Conservation (phyloP, 495 filamentous ascomycete species). For the Penicillium ucsense region DNA sequence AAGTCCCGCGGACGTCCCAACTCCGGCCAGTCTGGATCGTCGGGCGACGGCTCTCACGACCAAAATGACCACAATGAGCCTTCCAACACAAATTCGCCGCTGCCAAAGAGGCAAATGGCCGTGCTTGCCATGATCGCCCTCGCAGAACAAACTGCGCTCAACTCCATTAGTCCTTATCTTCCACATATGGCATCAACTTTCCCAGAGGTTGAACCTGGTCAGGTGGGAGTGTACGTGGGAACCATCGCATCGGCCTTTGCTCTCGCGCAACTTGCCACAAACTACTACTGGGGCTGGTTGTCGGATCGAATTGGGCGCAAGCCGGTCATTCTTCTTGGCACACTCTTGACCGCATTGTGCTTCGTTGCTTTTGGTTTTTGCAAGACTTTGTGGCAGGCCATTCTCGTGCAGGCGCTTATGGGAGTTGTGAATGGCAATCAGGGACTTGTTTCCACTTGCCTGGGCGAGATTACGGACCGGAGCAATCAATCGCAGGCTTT, state of each 20-base stretch:
- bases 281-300: conserved; percentile 89
- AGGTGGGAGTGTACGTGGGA: conserved; percentile 85
- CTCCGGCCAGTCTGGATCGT: conserved; percentile 37
- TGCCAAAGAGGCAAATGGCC: conserved; percentile 74
- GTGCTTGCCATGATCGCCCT: conserved; percentile 83
- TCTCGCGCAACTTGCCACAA: conserved; percentile 81
- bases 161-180: conserved; percentile 92
- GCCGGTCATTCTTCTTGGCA: conserved; percentile 82
- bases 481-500: conserved; percentile 90
- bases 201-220: conserved; percentile 57
- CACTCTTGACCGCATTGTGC: conserved; percentile 65
- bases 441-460: conserved; percentile 77
- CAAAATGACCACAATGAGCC: conserved; percentile 15
- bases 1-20: conserved; percentile 60
- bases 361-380: conserved; percentile 88
- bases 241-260: conserved; percentile 84
- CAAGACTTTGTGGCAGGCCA: conserved; percentile 67
- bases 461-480: conserved; percentile 91
- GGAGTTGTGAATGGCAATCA: conserved; percentile 88
- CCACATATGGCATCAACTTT: conserved; percentile 86
- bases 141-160: conserved; percentile 90
- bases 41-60: conserved; percentile 17
- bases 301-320: conserved; percentile 88
- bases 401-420: conserved; percentile 80
- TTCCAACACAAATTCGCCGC: conserved; percentile 44